phyloP scores from a whole-genome alignment of 164 flowering plant species.

The Cinnamomum chago region DNA sequence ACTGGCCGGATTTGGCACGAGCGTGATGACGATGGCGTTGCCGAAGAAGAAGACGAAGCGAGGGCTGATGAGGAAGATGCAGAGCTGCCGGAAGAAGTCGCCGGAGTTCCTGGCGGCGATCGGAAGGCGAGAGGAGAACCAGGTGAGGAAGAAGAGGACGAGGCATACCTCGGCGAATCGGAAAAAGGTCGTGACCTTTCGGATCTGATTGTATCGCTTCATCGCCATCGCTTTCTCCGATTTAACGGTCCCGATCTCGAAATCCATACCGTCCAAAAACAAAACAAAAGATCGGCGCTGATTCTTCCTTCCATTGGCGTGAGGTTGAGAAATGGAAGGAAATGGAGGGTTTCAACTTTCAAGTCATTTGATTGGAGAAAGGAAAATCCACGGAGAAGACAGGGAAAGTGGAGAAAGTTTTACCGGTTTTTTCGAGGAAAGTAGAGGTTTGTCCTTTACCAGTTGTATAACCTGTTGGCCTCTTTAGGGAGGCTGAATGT shows the following conservation, averaged over 20 bases:
- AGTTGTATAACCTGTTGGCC: too few species aligned
- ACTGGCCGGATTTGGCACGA: constrained; percentile 53
- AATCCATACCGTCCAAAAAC: constrained; percentile 8
- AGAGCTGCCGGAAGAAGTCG: constrained; percentile 31
- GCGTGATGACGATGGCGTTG: constrained; percentile 45
- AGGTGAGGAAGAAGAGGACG: constrained; percentile 36
- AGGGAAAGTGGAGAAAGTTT: not conserved
- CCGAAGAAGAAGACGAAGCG: constrained; percentile 56
- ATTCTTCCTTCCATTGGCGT: not conserved
- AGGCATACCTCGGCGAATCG: constrained; percentile 46
- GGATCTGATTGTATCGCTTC: constrained; percentile 29
- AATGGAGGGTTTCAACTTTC: not conserved
- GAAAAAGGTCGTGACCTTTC: constrained; percentile 33
- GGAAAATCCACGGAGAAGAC: not conserved
- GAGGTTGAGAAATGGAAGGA: not conserved
- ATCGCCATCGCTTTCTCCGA: constrained; percentile 46
- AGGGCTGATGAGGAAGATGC: constrained; percentile 32
- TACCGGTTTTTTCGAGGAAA: too few species aligned
- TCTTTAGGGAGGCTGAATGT: too few species aligned
- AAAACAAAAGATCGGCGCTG: not conserved
- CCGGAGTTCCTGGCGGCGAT: constrained; percentile 31
- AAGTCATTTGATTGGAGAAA: too few species aligned
- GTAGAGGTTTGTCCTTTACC: too few species aligned
- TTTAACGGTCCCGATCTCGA: constrained; percentile 33
- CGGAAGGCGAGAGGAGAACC: constrained; percentile 43